Conservation (phyloP, 2,329 filamentous ascomycete genomes). For the Colletotrichum sp. region DNA sequence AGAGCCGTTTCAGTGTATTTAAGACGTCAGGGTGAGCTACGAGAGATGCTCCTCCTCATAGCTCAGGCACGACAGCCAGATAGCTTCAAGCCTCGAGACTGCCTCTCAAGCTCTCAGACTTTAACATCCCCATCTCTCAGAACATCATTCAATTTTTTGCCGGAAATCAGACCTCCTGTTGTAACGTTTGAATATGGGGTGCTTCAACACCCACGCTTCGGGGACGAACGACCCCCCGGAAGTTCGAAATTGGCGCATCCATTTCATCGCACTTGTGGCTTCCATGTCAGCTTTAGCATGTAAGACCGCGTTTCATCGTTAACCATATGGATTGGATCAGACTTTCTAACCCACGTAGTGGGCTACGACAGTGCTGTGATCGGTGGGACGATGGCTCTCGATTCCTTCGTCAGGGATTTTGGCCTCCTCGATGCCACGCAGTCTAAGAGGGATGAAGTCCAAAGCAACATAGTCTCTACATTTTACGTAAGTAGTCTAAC, state of each 20-base stretch:
- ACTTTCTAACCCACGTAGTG: neutral
- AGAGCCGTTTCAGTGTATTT: neutral
- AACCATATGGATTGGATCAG: fast-evolving
- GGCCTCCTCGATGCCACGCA: constrained; percentile 1
- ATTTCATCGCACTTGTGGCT: constrained; percentile 23
- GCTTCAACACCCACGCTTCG: constrained; percentile 13
- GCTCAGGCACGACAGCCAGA: neutral
- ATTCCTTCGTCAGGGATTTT: constrained; percentile 13
- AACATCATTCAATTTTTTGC: fast-evolving
- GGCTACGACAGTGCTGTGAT: neutral
- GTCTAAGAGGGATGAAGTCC: constrained; percentile 13
- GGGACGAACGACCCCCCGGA: neutral
- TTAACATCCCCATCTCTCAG: fast-evolving
- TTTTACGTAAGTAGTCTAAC: constrained; percentile 39
- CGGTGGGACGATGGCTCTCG: neutral
- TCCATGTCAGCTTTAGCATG: constrained; percentile 27
- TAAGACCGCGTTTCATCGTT: neutral
- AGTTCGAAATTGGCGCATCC: constrained; percentile 26
- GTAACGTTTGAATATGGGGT: neutral
- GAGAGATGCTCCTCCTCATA: fast-evolving
- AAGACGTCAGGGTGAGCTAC: neutral
- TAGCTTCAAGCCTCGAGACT: neutral
- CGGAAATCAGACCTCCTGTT: neutral
- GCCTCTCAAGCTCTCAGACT: neutral
- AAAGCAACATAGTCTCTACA: constrained; percentile 41